These are phyloP conservation scores for Carex pumila DNA, from an alignment of 176 grass and related monocot species.

Conservation along the genomic window DNA sequence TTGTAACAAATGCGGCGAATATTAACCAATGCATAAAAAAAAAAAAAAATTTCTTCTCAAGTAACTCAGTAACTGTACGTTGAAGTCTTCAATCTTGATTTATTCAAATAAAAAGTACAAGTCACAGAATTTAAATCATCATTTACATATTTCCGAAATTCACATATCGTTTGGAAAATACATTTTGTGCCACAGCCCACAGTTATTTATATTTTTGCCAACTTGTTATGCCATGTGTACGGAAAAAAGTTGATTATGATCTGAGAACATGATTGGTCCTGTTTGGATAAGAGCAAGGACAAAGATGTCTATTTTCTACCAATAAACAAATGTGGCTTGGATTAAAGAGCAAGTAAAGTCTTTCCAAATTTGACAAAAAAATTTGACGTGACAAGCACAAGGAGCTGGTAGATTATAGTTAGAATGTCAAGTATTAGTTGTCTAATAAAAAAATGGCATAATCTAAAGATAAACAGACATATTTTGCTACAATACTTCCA, in stretches of 20 bases:
- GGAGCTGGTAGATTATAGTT: neutral
- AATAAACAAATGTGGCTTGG: neutral
- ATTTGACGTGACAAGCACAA: neutral
- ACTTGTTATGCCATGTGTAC: neutral
- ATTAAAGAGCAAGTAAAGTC: neutral
- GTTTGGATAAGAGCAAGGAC: conserved; percentile 1
- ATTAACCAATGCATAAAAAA: too few relatives aligned
- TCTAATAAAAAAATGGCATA: neutral
- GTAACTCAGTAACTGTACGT: too few relatives aligned
- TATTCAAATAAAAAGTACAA: too few relatives aligned
- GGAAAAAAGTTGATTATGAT: neutral
- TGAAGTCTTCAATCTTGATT: too few relatives aligned
- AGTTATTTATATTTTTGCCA: neutral
- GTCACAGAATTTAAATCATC: too few relatives aligned
- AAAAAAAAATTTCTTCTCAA: too few relatives aligned
- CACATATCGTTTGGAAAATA: too few relatives aligned
- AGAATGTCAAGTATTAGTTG: neutral
- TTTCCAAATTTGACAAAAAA: neutral
- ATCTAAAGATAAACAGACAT: neutral
- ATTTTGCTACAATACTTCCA: neutral
- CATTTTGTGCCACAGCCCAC: too few relatives aligned
- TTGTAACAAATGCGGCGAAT: too few relatives aligned
- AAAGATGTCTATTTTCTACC: neutral
- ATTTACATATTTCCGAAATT: too few relatives aligned
- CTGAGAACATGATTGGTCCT: neutral